These are phyloP conservation scores for Acaromyces ingoldii DNA, from an alignment of 1,284 basidiomycete species.

Conservation along the genomic window DNA sequence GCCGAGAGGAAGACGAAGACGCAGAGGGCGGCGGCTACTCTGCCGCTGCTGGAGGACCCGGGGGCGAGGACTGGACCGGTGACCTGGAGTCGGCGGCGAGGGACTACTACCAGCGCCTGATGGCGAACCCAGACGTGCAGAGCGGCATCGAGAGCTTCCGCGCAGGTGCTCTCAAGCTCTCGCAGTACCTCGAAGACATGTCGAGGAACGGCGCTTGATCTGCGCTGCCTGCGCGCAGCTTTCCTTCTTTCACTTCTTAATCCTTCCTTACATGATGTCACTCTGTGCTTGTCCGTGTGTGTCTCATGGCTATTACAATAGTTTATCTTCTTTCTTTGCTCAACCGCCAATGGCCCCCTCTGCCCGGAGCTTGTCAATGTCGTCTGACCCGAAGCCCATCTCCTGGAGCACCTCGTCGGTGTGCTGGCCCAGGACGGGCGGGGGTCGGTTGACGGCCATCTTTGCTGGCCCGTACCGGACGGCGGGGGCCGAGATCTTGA, in stretches of 20 bases:
- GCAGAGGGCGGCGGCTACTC: conserved; percentile 16
- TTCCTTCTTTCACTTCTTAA: background rate
- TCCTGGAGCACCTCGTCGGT: conserved; percentile 57
- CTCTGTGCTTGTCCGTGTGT: background rate
- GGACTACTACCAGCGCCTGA: conserved; percentile 48
- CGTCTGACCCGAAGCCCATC: conserved; percentile 62
- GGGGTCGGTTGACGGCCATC: conserved; percentile 46
- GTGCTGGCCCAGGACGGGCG: conserved; percentile 52
- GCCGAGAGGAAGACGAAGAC: conserved; percentile 78
- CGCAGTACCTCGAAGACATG: conserved; percentile 49
- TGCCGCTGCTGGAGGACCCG: conserved; percentile 3
- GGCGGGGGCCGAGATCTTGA: conserved; percentile 80
- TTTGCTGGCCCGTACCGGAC: conserved; percentile 80
- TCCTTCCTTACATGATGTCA: background rate
- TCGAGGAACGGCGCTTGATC: conserved; percentile 44
- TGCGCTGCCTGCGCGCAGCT: background rate
- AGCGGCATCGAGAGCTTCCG: conserved; percentile 48
- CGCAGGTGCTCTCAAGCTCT: conserved; percentile 45
- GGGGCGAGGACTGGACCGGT: conserved; percentile 34
- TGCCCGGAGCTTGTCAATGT: conserved; percentile 59
- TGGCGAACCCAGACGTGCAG: conserved; percentile 51
- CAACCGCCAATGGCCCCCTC: conserved; percentile 31
- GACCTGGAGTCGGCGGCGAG: conserved; percentile 45
- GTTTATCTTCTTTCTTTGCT: background rate
- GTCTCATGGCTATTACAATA: too few species aligned